These are phyloP conservation scores for Psilocybe azurescens DNA, from an alignment of 768 basidiomycete genomes.

Conservation along the genomic window DNA sequence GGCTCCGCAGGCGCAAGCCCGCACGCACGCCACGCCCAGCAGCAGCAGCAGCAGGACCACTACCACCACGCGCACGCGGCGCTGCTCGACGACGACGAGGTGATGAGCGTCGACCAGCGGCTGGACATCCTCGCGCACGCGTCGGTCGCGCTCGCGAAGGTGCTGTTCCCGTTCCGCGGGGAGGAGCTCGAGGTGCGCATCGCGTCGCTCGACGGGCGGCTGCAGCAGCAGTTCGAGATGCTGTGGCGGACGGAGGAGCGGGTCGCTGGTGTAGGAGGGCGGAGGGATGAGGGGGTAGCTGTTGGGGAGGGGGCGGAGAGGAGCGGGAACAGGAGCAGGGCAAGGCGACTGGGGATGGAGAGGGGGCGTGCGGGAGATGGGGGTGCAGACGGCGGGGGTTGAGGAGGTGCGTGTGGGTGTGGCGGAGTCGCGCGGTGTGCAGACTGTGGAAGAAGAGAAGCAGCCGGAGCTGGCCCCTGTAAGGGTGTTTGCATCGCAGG, in stretches of 20 bases:
- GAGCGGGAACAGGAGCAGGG: no score
- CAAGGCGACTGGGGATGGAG: no score
- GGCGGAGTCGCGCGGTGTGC: neutral
- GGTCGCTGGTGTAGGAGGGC: neutral
- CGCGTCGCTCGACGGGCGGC: slow-evolving; percentile 12
- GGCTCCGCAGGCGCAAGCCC: no score
- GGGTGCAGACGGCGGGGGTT: no score
- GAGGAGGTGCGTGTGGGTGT: no score
- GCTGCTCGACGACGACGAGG: slow-evolving; percentile 14
- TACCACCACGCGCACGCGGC: neutral
- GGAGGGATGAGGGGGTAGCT: neutral
- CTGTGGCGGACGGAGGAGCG: slow-evolving; percentile 16
- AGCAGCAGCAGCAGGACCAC: neutral
- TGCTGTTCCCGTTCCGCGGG: slow-evolving; percentile 18
- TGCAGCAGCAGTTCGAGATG: slow-evolving; percentile 19
- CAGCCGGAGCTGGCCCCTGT: no score
- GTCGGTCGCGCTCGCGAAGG: slow-evolving; percentile 22
- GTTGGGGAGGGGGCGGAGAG: neutral
- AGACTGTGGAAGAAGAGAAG: neutral
- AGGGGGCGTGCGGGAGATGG: no score
- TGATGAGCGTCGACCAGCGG: slow-evolving; percentile 19
- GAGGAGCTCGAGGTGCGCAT: slow-evolving; percentile 18
- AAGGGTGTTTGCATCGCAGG: slow-evolving; percentile 1
- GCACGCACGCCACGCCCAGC: no score
- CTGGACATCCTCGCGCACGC: slow-evolving; percentile 22